These are phyloP conservation scores for Medicago arabica DNA, from an alignment of 306 rosid species.

Conservation along the genomic window DNA sequence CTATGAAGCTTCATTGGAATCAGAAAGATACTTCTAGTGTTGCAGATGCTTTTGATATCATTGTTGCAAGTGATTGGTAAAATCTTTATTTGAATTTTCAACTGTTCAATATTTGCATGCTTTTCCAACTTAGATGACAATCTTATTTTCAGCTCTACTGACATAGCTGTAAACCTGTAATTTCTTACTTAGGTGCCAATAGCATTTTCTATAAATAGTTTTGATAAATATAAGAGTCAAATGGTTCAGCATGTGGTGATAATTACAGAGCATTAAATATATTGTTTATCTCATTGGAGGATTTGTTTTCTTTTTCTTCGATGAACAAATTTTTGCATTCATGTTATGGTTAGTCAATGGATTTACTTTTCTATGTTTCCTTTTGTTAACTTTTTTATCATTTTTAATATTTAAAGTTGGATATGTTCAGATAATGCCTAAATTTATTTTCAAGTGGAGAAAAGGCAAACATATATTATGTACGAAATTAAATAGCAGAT, in stretches of 20 bases:
- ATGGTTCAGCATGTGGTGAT: slow-evolving; percentile 19
- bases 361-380: slow-evolving; percentile 49
- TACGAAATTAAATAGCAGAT: slow-evolving; percentile 43
- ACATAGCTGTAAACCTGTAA: slow-evolving; percentile 28
- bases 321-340: slow-evolving; percentile 27
- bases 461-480: slow-evolving; percentile 33
- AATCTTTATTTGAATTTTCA: slow-evolving; percentile 34
- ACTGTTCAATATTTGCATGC: slow-evolving; percentile 11
- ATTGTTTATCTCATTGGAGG: slow-evolving; percentile 38
- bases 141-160: slow-evolving; percentile 33
- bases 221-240: slow-evolving; percentile 43
- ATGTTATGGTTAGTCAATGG: slow-evolving; percentile 48
- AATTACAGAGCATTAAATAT: slow-evolving; percentile 20
- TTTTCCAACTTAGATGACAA: slow-evolving; percentile 21
- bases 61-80: slow-evolving; percentile 86
- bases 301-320: slow-evolving; percentile 18
- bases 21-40: slow-evolving; percentile 58
- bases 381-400: slow-evolving; percentile 38
- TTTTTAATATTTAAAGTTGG: slow-evolving; percentile 43
- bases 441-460: slow-evolving; percentile 44
- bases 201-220: slow-evolving; percentile 21
- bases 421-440: slow-evolving; percentile 29
- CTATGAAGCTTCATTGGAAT: slow-evolving; percentile 88
- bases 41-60: slow-evolving; percentile 65
- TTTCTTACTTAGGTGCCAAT: slow-evolving; percentile 30